Percentiles rank a stretch among this genome's conserved stretches.
These are phyloP conservation scores for Phytophthora constricta DNA, from an alignment of 352 stramenopile species.

Conservation along the genomic window DNA sequence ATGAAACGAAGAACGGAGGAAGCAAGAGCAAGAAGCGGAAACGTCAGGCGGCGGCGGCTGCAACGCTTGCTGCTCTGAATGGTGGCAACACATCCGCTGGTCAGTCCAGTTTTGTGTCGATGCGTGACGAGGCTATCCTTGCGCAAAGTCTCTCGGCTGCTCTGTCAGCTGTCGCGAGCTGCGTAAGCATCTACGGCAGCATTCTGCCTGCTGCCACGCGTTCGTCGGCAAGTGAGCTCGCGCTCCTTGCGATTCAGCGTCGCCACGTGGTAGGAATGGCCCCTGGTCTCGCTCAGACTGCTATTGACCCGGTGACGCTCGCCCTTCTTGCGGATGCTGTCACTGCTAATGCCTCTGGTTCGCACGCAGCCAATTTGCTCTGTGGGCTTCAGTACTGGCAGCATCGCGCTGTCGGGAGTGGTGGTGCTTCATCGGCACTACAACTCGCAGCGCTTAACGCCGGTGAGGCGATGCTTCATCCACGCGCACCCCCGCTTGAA, in stretches of 20 bases:
- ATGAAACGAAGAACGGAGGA: conserved; percentile 26
- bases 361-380: conserved; percentile 64
- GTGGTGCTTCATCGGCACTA: conserved; percentile 38
- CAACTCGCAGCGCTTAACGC: conserved; percentile 66
- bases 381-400: conserved; percentile 68
- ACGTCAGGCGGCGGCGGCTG: conserved; percentile 64
- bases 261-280: conserved; percentile 19
- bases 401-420: conserved; percentile 22
- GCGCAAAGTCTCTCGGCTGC: conserved; percentile 56
- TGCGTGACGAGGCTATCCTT: conserved; percentile 52
- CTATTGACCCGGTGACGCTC: conserved; percentile 51
- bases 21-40: conserved; percentile 89
- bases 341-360: conserved; percentile 58
- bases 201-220: conserved; percentile 57
- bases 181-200: conserved; percentile 66
- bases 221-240: conserved; percentile 51
- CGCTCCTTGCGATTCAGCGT: conserved; percentile 46
- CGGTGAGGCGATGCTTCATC: conserved; percentile 75
- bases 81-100: conserved; percentile 17
- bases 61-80: conserved; percentile 45
- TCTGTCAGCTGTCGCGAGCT: conserved; percentile 59
- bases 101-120: conserved; percentile 57
- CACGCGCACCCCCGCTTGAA: conserved; percentile 69
- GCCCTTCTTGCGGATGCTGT: conserved; percentile 60
- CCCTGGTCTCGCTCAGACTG: conserved; percentile 21